Base-by-base conservation (phyloP, 345 rosid species). In the Lumnitzera racemosa region DNA sequence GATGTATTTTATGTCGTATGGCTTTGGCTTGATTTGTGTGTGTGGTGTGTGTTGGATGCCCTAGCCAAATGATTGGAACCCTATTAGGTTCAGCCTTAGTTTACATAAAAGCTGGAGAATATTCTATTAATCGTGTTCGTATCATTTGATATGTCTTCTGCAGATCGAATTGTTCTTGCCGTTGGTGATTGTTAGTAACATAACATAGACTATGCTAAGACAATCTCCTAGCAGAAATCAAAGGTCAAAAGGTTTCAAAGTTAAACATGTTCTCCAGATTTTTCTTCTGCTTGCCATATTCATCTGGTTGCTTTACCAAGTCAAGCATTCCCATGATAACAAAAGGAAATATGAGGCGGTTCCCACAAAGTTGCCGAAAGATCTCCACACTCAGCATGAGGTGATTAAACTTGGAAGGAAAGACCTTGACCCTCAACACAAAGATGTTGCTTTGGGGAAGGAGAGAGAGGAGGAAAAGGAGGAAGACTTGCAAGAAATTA, bases 261-360 rank as follows among this genome's bases (percentile, higher is more conserved):
- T 81, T 58, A 86, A 80, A 65, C 83, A 78, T 53, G 70, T 77
- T 55, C 60, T 81, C 65, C 89, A 83, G 68, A 63, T 82, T 59
- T 73, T 62, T 69, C 64, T 77, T 12, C 70, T 81, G 63, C 68
- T 86, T 53, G 85, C 75, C 55, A 41, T 76, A 60, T 76, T 72
- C 72, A 27, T 73, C 36, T 86, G 94, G 94, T 43, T 83, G 71
- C 64, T 86, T 60, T 72, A 81, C 81, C 87, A 76, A 55, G 74
- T 78, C 24, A 79, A 66, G 73, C 78, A 67, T 61, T 68, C 69
- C 12, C 67, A 74, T 8, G 65, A 66, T 25, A 54, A 59, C 47
- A 72, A 62, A 57, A 57, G 48, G 59, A 63, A 46, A 24, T 41
- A 31, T n/a, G 51, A 58, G 54, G 55, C 64, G 15, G 49, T 62